phyloP scores from a whole-genome alignment of 331 rosid species.

The Acacia pycnantha region DNA sequence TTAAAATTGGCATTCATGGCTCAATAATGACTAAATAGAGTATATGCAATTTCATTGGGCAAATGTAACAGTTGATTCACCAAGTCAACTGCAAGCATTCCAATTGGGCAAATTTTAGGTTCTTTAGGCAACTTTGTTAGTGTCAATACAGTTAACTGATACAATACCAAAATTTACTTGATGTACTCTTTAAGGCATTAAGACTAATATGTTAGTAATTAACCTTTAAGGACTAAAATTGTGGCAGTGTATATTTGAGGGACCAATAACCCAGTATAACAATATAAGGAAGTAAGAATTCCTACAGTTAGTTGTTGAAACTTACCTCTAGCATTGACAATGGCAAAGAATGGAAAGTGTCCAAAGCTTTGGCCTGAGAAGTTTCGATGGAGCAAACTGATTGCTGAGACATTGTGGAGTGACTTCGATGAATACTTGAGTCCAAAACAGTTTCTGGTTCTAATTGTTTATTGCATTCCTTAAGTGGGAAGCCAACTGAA shows the following conservation, averaged over 20 bases:
- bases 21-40: background rate
- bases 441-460: constrained; percentile 54
- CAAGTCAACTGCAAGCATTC: background rate
- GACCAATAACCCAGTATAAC: background rate
- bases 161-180: background rate
- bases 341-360: constrained; percentile 83
- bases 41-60: background rate
- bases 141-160: background rate
- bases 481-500: constrained; percentile 36
- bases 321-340: constrained; percentile 88
- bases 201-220: background rate
- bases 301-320: background rate
- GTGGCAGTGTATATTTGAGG: background rate
- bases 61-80: background rate
- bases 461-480: constrained; percentile 43
- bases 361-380: constrained; percentile 56
- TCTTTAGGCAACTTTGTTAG: background rate
- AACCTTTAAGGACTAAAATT: background rate
- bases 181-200: background rate
- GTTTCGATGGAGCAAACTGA: constrained; percentile 55
- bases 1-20: background rate
- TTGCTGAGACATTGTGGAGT: constrained; percentile 69
- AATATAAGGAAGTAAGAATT: background rate
- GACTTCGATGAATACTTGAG: constrained; percentile 64
- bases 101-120: background rate